Base-by-base conservation (phyloP, 805 yeast species). In the Kazachstania viticola region DNA sequence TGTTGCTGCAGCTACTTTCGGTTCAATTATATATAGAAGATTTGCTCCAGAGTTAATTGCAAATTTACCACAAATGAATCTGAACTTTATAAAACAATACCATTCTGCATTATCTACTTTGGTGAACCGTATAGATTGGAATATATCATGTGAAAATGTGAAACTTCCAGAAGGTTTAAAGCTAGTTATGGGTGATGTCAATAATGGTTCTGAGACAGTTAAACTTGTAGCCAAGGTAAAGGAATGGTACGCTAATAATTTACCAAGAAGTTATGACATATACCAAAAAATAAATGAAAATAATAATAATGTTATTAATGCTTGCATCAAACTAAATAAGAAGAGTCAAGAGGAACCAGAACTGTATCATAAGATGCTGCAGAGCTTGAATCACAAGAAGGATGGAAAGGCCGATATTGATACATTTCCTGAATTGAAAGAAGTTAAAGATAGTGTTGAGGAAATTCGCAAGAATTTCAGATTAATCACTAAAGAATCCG, bases 201-300 rank as follows among this genome's bases (percentile, higher is more conserved):
- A 72, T 14, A 87, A 82, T 12, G 98, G 98, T 0, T 83, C 95
- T 0, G 94, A 85, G 49, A 91, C 98, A 0, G 95, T 97, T 0
- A 81, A 80, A 42, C 63, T 91, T 51, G 97, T 91, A 1, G 64
- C 79, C 1, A 71, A 69, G 43, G 91, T 91, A 2, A 62, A 74
- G 31, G 49, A 56, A 14, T 91, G 98, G 98, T 65, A 70, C 36
- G 58, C 60, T 26, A 50, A 48, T 1, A 52, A 72, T 27, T 73
- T 75, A 1, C 69, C 65, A 4, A 61, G 62, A 25, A 68, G 87
- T 17, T 43, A 48, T 0, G 43, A 53, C 12, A 46, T 84, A 0
- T 91, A 81, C 63, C 47, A 52, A 0, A 49, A 53, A 0, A 63
- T 91, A 28, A 65, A 84, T 43, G 25, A 39, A 1, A 73, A 78